A percentile compares a stretch with the other conserved stretches of the same genome.
These are phyloP conservation scores for Sporothrix luriei DNA, from an alignment of 2,329 filamentous ascomycete genomes.

Conservation along the genomic window DNA sequence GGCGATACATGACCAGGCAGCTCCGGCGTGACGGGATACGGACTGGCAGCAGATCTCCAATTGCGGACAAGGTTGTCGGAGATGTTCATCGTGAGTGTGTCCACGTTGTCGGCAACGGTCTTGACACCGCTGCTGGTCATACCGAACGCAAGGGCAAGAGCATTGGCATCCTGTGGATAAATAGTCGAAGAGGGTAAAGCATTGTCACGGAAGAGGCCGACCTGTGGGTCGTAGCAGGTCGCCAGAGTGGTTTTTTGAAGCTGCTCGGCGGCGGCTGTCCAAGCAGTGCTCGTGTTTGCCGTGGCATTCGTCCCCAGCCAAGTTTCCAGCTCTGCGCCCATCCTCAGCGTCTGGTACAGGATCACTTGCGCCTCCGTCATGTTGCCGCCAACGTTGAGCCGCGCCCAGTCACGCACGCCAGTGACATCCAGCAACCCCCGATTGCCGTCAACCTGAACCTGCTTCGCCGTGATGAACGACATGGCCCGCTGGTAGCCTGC, in stretches of 20 bases:
- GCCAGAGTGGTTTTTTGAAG: constrained; percentile 52
- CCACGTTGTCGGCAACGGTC: background rate
- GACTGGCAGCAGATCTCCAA: constrained; percentile 47
- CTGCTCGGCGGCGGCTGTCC: constrained; percentile 46
- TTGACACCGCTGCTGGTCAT: constrained; percentile 43
- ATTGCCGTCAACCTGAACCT: constrained; percentile 28
- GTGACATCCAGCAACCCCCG: constrained; percentile 53
- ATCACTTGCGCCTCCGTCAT: constrained; percentile 57
- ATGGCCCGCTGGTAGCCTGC: constrained; percentile 42
- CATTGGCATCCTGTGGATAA: constrained; percentile 63
- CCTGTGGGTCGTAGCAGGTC: constrained; percentile 52
- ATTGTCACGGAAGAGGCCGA: constrained; percentile 59
- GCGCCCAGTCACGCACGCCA: constrained; percentile 55
- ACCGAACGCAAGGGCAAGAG: constrained; percentile 55
- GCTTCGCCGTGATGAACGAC: constrained; percentile 39
- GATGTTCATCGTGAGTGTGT: constrained; percentile 42
- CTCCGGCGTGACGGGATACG: constrained; percentile 57
- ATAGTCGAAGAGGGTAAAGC: constrained; percentile 51
- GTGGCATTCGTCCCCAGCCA: constrained; percentile 48
- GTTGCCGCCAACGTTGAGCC: constrained; percentile 53
- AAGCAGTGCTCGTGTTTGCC: constrained; percentile 42
- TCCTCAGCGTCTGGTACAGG: constrained; percentile 57
- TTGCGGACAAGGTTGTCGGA: constrained; percentile 52
- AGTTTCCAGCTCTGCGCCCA: constrained; percentile 54
- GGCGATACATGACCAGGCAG: constrained; percentile 60